Percentiles rank a stretch among this genome's conserved stretches.
These are phyloP conservation scores for Aureobasidium melanogenum DNA, from an alignment of 2,329 filamentous ascomycete genomes.

Conservation along the genomic window DNA sequence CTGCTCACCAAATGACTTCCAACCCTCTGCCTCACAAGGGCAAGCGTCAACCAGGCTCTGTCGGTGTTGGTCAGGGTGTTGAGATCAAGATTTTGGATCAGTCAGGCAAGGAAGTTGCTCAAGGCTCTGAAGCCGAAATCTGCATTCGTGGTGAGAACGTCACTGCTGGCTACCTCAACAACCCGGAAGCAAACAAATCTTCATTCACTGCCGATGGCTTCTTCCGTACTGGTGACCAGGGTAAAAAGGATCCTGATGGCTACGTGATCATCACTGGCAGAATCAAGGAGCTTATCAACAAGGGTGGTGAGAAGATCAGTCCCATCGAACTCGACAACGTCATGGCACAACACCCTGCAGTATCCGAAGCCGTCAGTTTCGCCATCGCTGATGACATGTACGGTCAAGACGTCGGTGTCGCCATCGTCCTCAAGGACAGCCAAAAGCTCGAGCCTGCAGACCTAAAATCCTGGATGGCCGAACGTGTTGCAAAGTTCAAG, in stretches of 20 bases:
- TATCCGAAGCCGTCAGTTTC: constrained; percentile 75
- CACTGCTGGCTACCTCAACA: constrained; percentile 79
- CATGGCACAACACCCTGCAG: constrained; percentile 60
- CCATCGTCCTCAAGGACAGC: constrained; percentile 63
- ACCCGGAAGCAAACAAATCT: constrained; percentile 62
- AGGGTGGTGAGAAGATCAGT: constrained; percentile 82
- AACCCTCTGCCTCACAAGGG: constrained; percentile 52
- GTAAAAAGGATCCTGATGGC: constrained; percentile 68
- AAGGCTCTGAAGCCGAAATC: constrained; percentile 69
- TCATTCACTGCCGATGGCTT: constrained; percentile 69
- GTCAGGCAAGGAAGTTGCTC: constrained; percentile 57
- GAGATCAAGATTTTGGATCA: constrained; percentile 70
- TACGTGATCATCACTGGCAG: constrained; percentile 83
- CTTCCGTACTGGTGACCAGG: constrained; percentile 84
- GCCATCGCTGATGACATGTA: constrained; percentile 75
- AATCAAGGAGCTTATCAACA: constrained; percentile 90
- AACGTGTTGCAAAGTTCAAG: constrained; percentile 74
- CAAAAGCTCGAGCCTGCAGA: constrained; percentile 47
- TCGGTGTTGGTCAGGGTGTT: constrained; percentile 75
- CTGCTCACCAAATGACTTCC: constrained; percentile 76
- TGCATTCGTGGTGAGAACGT: constrained; percentile 77
- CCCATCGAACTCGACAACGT: constrained; percentile 84
- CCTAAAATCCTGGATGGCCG: constrained; percentile 58
- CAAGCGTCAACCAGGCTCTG: constrained; percentile 70
- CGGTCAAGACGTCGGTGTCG: constrained; percentile 72